Base-by-base conservation (phyloP, 2,329 filamentous ascomycete genomes). In the Aspergillus spinulosporus region DNA sequence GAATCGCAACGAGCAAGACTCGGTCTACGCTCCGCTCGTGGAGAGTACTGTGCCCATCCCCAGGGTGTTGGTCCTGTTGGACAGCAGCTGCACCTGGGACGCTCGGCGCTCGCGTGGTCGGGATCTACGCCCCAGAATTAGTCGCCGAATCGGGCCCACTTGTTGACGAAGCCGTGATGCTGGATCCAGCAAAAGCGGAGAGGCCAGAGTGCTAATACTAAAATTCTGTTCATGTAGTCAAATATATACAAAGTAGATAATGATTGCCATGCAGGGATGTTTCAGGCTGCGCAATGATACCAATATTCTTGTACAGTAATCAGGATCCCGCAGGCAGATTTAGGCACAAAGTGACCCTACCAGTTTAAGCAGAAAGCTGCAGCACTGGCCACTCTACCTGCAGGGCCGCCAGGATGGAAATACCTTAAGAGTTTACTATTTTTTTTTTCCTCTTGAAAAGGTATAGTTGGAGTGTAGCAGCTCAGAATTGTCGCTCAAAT, bases 291-390 rank as follows among this genome's bases (percentile, higher is more conserved):
- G 36, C 26, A 26, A 29, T 29, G 49, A 37, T 49, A 54, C 52
- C n/a, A 11, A 28, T 21, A 49, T 28, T 37, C 43, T 40, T 46
- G 2, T 12, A 11, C 12, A 3, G 8, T 31, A 15, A 15, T n/a
- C 46, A 15, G 39, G 40, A 26, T 31, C 29, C 50, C 7, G 39
- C 21, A 21, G 45, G 52, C 40, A 49, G 31, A 8, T 49, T 50
- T 21, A 55, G 47, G 53, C 53, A 50, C 26, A 28, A 54, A 55
- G 46, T 55, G 46, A 55, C 53, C 37, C 31, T 50, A 55, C 53
- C 39, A 47, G 45, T 50, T 50, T 50, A 40, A 40, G 47, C 46
- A 26, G 40, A 45, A 52, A 39, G 46, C 43, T n/a, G 42, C 43
- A 45, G 43, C 11, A 3, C 43, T 12, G 34, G 15, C 34, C 12